Conservation (phyloP, 2,329 filamentous ascomycete genomes). For the Cercospora sp. region DNA sequence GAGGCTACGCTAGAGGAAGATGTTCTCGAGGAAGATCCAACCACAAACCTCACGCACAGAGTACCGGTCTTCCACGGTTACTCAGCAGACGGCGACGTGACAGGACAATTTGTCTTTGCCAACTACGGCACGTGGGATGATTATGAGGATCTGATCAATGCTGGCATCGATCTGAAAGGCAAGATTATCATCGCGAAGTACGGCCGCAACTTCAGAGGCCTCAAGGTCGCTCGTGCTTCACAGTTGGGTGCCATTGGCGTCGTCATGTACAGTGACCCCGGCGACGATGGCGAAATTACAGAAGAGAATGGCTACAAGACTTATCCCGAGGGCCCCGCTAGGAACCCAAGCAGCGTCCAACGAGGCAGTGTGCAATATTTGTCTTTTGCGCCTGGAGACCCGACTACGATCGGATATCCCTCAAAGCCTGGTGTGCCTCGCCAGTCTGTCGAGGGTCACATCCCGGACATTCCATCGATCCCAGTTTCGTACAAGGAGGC, state of each 20-base stretch:
- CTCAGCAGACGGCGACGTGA: slow-evolving; percentile 88
- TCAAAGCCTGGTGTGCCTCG: slow-evolving; percentile 87
- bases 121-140: slow-evolving; percentile 89
- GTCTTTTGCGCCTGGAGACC: slow-evolving; percentile 65
- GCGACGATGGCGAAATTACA: slow-evolving; percentile 79
- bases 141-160: slow-evolving; percentile 75
- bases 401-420: slow-evolving; percentile 90
- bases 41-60: slow-evolving; percentile 67
- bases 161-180: slow-evolving; percentile 73
- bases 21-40: slow-evolving; percentile 77
- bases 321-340: slow-evolving; percentile 83
- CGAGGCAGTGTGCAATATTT: slow-evolving; percentile 74
- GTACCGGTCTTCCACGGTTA: slow-evolving; percentile 95
- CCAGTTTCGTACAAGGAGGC: slow-evolving; percentile 88
- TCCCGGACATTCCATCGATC: slow-evolving; percentile 83
- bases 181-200: slow-evolving; percentile 89
- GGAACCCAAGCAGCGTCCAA: slow-evolving; percentile 86
- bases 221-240: slow-evolving; percentile 90
- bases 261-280: slow-evolving; percentile 83
- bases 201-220: slow-evolving; percentile 79
- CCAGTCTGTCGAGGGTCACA: slow-evolving; percentile 66
- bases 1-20: slow-evolving; percentile 78
- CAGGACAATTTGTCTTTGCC: slow-evolving; percentile 79
- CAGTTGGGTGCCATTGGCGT: slow-evolving; percentile 86
- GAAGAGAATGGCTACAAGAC: slow-evolving; percentile 75